Conservation (phyloP, 352 stramenopile genomes). For the Sclerospora graminicola region DNA sequence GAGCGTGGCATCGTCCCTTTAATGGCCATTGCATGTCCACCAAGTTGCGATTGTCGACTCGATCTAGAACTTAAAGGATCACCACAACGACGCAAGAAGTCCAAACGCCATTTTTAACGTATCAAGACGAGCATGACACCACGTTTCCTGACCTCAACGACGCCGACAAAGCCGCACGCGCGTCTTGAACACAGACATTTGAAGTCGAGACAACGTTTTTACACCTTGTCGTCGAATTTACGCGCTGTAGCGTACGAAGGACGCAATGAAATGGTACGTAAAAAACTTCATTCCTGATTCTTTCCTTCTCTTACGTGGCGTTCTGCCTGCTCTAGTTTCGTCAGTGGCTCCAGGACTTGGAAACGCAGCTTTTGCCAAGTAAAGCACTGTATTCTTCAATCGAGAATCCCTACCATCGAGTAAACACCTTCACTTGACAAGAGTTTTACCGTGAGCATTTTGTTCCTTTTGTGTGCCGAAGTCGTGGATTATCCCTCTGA, state of each 20-base stretch:
- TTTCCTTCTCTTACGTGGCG: too few relatives aligned
- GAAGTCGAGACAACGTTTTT: constrained; percentile 60
- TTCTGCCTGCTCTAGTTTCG: constrained; percentile 31
- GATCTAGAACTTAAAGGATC: constrained; percentile 8
- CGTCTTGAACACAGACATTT: constrained; percentile 38
- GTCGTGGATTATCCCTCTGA: constrained; percentile 55
- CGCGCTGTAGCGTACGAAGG: constrained; percentile 38
- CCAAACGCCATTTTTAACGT: constrained; percentile 33
- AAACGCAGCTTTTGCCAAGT: constrained; percentile 59
- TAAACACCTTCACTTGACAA: constrained; percentile 75
- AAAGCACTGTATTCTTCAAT: constrained; percentile 73
- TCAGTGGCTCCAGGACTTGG: constrained; percentile 50
- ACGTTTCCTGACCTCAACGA: constrained; percentile 48
- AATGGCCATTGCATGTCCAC: constrained; percentile 27
- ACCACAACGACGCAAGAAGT: constrained; percentile 31
- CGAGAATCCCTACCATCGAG: constrained; percentile 59
- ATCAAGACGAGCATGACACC: constrained; percentile 56
- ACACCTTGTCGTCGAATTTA: constrained; percentile 61
- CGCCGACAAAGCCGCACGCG: constrained; percentile 23
- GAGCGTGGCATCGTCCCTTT: constrained; percentile 39
- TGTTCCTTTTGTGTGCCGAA: constrained; percentile 66
- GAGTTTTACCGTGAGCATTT: constrained; percentile 78
- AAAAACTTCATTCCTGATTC: too few relatives aligned
- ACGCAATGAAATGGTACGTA: constrained; percentile 59
- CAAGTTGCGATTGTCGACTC: constrained; percentile 8